A percentile compares a stretch with the other conserved stretches of the same genome.
These are phyloP conservation scores for Nectriaceae sp. DNA, from an alignment of 2,329 filamentous ascomycete species.

Conservation along the genomic window DNA sequence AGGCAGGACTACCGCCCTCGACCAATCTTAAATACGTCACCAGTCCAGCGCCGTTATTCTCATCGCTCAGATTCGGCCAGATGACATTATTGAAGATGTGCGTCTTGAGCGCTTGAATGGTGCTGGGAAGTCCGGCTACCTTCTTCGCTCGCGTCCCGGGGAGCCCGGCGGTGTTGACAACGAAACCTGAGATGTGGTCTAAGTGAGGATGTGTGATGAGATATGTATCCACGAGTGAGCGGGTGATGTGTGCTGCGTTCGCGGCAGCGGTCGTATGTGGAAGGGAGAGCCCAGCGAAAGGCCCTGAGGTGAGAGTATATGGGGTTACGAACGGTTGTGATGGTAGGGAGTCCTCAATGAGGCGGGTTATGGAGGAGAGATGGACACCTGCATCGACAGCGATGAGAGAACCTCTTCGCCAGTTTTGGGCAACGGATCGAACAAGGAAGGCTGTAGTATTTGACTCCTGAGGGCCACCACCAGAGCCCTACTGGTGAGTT, in stretches of 20 bases:
- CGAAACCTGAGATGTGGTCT: conserved; percentile 88
- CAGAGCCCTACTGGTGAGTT: conserved; percentile 66
- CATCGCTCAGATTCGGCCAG: conserved; percentile 96
- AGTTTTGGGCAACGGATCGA: conserved; percentile 75
- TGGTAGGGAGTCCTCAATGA: conserved; percentile 63
- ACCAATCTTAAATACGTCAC: conserved; percentile 87
- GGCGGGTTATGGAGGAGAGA: conserved; percentile 78
- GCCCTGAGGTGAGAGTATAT: conserved; percentile 64
- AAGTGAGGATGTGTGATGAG: conserved; percentile 97
- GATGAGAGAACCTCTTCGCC: conserved; percentile 79
- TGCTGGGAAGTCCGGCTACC: conserved; percentile 81
- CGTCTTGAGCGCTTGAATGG: conserved; percentile 87
- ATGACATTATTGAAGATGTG: conserved; percentile 98
- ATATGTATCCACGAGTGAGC: conserved; percentile 80
- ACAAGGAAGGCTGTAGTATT: conserved; percentile 90
- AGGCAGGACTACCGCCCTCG: conserved; percentile 82
- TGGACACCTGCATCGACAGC: conserved; percentile 95
- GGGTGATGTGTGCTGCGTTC: conserved; percentile 80
- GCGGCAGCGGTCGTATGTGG: conserved; percentile 66
- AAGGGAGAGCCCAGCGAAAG: conserved; percentile 78
- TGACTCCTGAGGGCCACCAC: conserved; percentile 86
- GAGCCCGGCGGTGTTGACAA: conserved; percentile 88
- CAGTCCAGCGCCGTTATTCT: conserved; percentile 90
- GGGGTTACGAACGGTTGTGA: conserved; percentile 38
- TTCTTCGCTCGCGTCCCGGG: conserved; percentile 81